Percentiles rank a stretch among this genome's conserved stretches.
Conservation (phyloP, 257 asterid species). For the Forsythia suspensa region DNA sequence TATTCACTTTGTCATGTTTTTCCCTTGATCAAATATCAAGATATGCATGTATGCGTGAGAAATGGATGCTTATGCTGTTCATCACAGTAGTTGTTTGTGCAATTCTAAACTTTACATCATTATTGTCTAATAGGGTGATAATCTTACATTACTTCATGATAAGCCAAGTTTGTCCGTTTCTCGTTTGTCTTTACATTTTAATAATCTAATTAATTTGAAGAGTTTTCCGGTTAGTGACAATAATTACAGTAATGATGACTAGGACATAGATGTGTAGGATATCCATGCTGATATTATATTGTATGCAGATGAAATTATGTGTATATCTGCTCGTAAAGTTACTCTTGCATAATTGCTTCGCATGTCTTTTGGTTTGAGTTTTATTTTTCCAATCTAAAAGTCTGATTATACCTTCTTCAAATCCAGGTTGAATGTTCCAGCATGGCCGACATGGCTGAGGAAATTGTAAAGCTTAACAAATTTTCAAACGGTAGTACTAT, state of each 20-base stretch:
- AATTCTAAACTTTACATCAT: neutral
- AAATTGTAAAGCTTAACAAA: conserved; percentile 74
- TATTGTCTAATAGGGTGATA: neutral
- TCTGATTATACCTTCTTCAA: conserved; percentile 1
- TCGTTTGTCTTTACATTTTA: neutral
- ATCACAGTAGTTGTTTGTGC: neutral
- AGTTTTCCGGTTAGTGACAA: neutral
- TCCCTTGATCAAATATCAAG: neutral
- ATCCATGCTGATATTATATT: neutral
- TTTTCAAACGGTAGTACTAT: conserved; percentile 64
- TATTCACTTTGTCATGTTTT: neutral
- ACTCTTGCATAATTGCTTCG: neutral
- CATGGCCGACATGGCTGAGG: conserved; percentile 89
- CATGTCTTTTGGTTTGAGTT: neutral
- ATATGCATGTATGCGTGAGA: neutral
- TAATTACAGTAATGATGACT: neutral
- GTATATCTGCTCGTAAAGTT: neutral
- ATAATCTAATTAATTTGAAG: neutral
- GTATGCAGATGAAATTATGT: neutral
- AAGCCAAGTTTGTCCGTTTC: neutral
- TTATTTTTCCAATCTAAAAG: conserved; percentile 9
- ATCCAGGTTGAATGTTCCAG: conserved; percentile 94
- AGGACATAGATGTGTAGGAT: neutral
- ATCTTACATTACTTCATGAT: neutral
- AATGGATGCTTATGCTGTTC: neutral